Evolutionary conservation across 106 monocot genomes (phyloP), one percentile per base, ranked within the genome.

Genomic region (Platanthera guangdongensis): DNA sequence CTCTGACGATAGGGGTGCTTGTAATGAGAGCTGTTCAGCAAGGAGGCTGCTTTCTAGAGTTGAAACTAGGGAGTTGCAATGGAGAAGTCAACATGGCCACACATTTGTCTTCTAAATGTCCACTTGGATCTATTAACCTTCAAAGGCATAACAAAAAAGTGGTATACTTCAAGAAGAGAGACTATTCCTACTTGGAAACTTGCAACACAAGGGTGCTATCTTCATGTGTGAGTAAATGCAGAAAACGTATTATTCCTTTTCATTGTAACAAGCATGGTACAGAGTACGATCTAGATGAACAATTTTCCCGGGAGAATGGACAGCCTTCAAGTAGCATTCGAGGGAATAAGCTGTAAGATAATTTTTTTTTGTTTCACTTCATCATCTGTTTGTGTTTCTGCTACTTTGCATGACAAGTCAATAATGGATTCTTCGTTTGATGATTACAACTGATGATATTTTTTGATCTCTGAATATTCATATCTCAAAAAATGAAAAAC

Each of bases 211-310:
- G 80, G 51, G 68, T 77, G 39, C 50, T 53, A 12, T 15, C 47
- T 9, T 80, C 64, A 28, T 19, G 75, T 52, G 6, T 80, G 21
- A 73, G 79, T 71, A 21, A 52, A 50, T 74, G 72, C 62, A 84
- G 77, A 76, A 89, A 74, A 45, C 73, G 75, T 18, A 9, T 53
- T 32, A 19, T 81, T 55, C 75, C 80, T 21, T 71, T 78, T 51
- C 54, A 76, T 48, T 75, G 63, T 50, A 77, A 79, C 52, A 82
- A 78, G 50, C 82, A 86, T 19, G 51, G 51, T 55, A 77, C 84
- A 65, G 84, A 83, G 65, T 79, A 81, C 77, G 72, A 77, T 78
- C 46, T 74, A 50, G 80, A 84, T 57, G 57, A 72, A 78, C 50
- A 19, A 32, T 78, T 70, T 8, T 52, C 8, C 63, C 65, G 75